Percentiles rank a stretch among this genome's conserved stretches.
These are phyloP conservation scores for Trichophyton mentagrophytes DNA, from an alignment of 2,329 filamentous ascomycete species.

Conservation along the genomic window DNA sequence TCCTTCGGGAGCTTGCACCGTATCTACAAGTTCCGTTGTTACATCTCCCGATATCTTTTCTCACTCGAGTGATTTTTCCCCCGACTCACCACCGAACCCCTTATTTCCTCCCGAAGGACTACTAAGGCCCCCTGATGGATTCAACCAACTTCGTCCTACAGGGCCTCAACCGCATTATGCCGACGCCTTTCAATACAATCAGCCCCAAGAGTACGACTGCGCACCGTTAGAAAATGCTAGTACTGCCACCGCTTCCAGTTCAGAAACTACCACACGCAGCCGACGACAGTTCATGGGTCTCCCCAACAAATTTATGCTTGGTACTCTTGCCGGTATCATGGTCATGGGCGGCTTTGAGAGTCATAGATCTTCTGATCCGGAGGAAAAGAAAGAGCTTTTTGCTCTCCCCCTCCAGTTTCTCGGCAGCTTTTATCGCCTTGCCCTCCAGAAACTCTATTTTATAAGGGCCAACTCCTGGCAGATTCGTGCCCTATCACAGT, in stretches of 20 bases:
- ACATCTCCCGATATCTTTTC: constrained; percentile 31
- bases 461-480: constrained; percentile 24
- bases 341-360: constrained; percentile 67
- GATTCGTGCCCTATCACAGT: constrained; percentile 26
- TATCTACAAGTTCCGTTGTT: constrained; percentile 24
- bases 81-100: constrained; percentile 22
- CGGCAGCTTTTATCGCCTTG: constrained; percentile 22
- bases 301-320: constrained; percentile 72
- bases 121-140: constrained; percentile 33
- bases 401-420: constrained; percentile 51
- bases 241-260: constrained; percentile 21
- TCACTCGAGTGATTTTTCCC: constrained; percentile 25
- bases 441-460: constrained; percentile 17
- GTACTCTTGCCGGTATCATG: constrained; percentile 84
- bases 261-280: constrained; percentile 27
- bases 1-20: constrained; percentile 29
- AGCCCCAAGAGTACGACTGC: constrained; percentile 20
- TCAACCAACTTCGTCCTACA: constrained; percentile 30
- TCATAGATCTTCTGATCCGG: constrained; percentile 40
- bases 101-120: constrained; percentile 30
- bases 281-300: constrained; percentile 32
- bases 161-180: constrained; percentile 25
- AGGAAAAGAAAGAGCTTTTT: constrained; percentile 45
- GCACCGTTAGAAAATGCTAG: constrained; percentile 13
- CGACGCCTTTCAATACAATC: constrained; percentile 19